phyloP scores from a whole-genome alignment of 2,329 filamentous ascomycete genomes.

The Apiospora aurea region DNA sequence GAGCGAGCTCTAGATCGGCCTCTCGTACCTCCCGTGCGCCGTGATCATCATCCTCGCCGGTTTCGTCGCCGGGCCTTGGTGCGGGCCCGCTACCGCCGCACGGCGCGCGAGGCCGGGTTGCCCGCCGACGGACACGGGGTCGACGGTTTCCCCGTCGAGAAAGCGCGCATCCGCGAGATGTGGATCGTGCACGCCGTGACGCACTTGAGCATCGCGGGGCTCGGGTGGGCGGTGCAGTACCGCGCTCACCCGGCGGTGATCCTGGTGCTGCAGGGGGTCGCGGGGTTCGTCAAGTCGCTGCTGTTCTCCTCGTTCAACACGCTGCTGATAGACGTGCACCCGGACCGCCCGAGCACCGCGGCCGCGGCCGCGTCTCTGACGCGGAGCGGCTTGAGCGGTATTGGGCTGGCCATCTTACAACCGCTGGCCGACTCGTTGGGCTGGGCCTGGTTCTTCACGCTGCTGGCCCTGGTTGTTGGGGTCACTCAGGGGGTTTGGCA shows the following conservation, averaged over 20 bases:
- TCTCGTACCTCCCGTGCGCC: constrained; percentile 24
- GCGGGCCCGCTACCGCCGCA: constrained; percentile 25
- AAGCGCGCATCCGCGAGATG: constrained; percentile 23
- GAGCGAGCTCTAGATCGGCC: constrained; percentile 12
- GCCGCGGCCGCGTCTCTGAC: constrained; percentile 23
- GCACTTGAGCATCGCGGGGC: constrained; percentile 22
- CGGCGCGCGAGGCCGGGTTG: constrained; percentile 22
- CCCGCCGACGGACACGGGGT: constrained; percentile 19
- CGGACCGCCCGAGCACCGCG: constrained; percentile 25
- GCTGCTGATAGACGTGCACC: constrained; percentile 24
- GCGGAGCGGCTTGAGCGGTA: constrained; percentile 24
- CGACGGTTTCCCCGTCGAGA: constrained; percentile 24
- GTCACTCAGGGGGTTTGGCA: background rate
- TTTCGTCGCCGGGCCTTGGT: constrained; percentile 26
- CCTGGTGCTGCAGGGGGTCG: constrained; percentile 15
- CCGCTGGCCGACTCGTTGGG: constrained; percentile 10
- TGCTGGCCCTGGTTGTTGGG: constrained; percentile 21
- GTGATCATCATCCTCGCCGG: constrained; percentile 18
- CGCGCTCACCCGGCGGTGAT: constrained; percentile 22
- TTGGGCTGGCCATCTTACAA: constrained; percentile 23
- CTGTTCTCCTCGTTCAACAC: constrained; percentile 26
- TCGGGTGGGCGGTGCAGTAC: constrained; percentile 21
- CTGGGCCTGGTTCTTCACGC: constrained; percentile 26
- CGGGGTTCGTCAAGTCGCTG: constrained; percentile 14
- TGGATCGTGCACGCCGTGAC: constrained; percentile 22